Evolutionary conservation across 257 asterid species (phyloP).

Genomic region (Lithospermum erythrorhizon): DNA sequence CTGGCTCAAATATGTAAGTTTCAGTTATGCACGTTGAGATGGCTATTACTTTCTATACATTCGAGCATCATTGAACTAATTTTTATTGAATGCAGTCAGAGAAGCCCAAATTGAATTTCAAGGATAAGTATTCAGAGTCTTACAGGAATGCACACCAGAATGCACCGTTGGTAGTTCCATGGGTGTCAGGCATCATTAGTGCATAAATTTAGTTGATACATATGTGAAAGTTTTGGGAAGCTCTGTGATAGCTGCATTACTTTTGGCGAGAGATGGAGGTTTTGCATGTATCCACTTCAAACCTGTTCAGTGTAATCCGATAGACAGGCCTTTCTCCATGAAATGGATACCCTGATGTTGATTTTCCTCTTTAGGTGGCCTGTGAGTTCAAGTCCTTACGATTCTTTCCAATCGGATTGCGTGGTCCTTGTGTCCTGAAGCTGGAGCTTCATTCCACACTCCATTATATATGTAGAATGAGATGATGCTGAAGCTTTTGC

Average conservation of each 20-base stretch:
- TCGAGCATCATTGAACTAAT: not conserved
- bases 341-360: not conserved
- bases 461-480: not conserved
- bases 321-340: too few relatives aligned
- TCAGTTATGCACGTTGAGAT: not conserved
- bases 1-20: conserved; percentile 89
- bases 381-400: not conserved
- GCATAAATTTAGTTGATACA: conserved; percentile 5
- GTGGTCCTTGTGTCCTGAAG: not conserved
- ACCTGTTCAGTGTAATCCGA: too few relatives aligned
- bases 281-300: not conserved
- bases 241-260: conserved; percentile 4
- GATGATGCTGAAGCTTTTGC: not conserved
- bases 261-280: not conserved
- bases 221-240: not conserved
- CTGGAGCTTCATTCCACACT: too few relatives aligned
- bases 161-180: conserved; percentile 69
- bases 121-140: conserved; percentile 60
- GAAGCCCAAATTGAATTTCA: conserved; percentile 52
- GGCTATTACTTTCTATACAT: not conserved
- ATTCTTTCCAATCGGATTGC: too few relatives aligned
- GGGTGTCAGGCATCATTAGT: conserved; percentile 73
- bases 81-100: conserved; percentile 49
- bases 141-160: conserved; percentile 63
- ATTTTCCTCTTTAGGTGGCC: not conserved